Percentiles rank a stretch among this genome's conserved stretches.
phyloP scores from a whole-genome alignment of 805 yeast species.

The Candida succiphila region DNA sequence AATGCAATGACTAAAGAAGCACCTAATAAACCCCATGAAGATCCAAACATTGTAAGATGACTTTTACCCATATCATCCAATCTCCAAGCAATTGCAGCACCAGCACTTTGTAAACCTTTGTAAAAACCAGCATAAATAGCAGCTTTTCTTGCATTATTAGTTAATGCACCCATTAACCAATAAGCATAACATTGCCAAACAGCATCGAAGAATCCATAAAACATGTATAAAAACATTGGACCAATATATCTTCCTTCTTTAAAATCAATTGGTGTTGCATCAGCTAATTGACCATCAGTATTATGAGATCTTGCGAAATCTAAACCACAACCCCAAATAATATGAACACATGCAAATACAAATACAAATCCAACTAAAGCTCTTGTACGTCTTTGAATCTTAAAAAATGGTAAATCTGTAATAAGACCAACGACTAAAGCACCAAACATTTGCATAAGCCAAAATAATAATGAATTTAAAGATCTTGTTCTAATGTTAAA shows the following conservation, averaged over 20 bases:
- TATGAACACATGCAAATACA: constrained; percentile 27
- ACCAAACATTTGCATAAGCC: constrained; percentile 53
- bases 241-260: constrained; percentile 39
- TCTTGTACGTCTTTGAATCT: constrained; percentile 35
- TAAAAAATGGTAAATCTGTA: constrained; percentile 32
- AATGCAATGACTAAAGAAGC: constrained; percentile 38
- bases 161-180: constrained; percentile 50
- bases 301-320: constrained; percentile 19
- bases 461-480: constrained; percentile 49
- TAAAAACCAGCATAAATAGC: constrained; percentile 53
- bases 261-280: constrained; percentile 30
- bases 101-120: constrained; percentile 56
- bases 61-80: constrained; percentile 27
- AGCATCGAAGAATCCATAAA: constrained; percentile 52
- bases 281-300: constrained; percentile 15
- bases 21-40: constrained; percentile 41
- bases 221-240: constrained; percentile 52
- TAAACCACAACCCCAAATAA: constrained; percentile 52
- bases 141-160: constrained; percentile 45
- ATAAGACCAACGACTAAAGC: constrained; percentile 37
- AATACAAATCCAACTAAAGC: constrained; percentile 32
- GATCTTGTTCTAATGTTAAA: constrained; percentile 54
- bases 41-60: constrained; percentile 33
- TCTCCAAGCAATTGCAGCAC: constrained; percentile 53
- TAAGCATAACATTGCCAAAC: constrained; percentile 47